Base-by-base conservation (phyloP, 257 asterid species). In the Marsdenia floribunda region DNA sequence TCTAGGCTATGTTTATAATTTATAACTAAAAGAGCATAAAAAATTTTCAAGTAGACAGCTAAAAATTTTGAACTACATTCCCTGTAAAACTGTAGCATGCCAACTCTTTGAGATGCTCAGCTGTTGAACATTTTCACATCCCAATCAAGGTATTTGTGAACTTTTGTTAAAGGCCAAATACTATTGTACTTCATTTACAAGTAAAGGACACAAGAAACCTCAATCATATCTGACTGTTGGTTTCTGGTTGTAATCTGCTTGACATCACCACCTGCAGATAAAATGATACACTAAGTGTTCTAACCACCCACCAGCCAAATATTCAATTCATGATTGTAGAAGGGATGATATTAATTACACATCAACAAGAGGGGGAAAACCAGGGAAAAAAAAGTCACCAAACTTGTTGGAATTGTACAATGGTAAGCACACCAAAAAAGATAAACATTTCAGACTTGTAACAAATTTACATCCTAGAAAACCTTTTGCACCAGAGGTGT, bases 401-500 rank as follows among this genome's bases (percentile, higher is more conserved):
- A 73, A 22, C 35, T 53, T 42, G 71, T 22, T 18, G 21, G 60
- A 13, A 55, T 33, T 72, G 15, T 14, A 47, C 50, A 33, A 49
- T 15, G 19, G 22, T 42, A 33, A 75, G 47, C 65, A 22, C 21
- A 33, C 49, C 24, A 2, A 57, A 19, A 59, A 75, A 6, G 16
- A 54, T 21, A 71, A 75, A 70, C 49, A 75, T 37, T 22, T 61
- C 77, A 73, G 88, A 90, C 90, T 94, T 83, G 85, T 71, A 80
- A 83, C 95, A 78, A 88, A 63, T 11, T 65, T 61, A 72, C 24
- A 54, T 21, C 58, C 66, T 29, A 49, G 80, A 83, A 75, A 91
- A 93, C 97, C 98, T 93, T 93, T 76, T 85, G 88, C 78, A 88
- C 96, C 75, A 91, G 96, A 80, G 96, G 83, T 40, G 96, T 86